A percentile compares a stretch with the other conserved stretches of the same genome.
phyloP scores from a whole-genome alignment of 805 yeast genomes.

The Candida insectalens region DNA sequence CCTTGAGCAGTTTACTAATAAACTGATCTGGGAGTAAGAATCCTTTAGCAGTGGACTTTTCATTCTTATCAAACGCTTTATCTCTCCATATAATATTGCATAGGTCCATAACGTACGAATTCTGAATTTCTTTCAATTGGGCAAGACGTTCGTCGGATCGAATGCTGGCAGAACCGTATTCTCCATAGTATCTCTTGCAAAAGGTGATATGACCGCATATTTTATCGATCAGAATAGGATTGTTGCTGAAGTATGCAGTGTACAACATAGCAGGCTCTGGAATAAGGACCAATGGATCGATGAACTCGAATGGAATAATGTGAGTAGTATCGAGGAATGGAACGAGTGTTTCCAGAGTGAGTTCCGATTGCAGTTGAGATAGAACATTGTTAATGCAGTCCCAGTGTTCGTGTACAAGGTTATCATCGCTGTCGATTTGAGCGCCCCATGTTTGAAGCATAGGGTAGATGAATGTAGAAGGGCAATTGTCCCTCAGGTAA shows the following conservation, averaged over 20 bases:
- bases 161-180: conserved; percentile 11
- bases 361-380: not conserved
- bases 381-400: conserved; percentile 10
- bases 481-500: too few relatives aligned
- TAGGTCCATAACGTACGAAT: conserved; percentile 44
- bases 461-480: too few relatives aligned
- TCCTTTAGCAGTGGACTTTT: conserved; percentile 27
- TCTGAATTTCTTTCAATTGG: conserved; percentile 28
- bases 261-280: conserved; percentile 32
- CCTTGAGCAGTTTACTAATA: conserved; percentile 20
- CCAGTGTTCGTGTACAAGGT: conserved; percentile 7
- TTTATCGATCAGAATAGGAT: conserved; percentile 36
- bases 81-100: conserved; percentile 51
- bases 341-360: not conserved
- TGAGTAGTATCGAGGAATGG: conserved; percentile 3
- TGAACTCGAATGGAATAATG: conserved; percentile 14
- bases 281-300: conserved; percentile 20
- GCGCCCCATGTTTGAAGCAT: too few relatives aligned
- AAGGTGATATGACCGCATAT: conserved; percentile 36
- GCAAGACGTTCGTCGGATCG: not conserved
- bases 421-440: not conserved
- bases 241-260: conserved; percentile 28
- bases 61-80: conserved; percentile 33
- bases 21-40: conserved; percentile 28
- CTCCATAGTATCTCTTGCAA: conserved; percentile 27